Conservation (phyloP, 2,329 filamentous ascomycete species). For the Penicillium sp. region DNA sequence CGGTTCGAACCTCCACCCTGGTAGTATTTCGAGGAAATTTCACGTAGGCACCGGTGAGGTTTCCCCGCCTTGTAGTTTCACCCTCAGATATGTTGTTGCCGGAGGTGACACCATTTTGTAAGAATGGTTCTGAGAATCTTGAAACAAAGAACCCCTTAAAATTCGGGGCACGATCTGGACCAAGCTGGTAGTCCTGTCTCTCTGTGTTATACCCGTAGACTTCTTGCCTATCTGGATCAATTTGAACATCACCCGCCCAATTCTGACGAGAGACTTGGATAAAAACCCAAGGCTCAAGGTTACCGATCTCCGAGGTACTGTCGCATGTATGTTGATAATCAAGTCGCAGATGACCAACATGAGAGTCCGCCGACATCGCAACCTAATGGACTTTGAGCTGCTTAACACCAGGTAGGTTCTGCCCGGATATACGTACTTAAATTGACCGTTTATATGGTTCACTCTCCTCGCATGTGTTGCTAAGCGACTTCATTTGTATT, state of each 20-base stretch:
- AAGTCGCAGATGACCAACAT: slow-evolving; percentile 45
- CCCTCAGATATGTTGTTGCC: slow-evolving; percentile 28
- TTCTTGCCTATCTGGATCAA: slow-evolving; percentile 39
- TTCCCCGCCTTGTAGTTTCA: slow-evolving; percentile 28
- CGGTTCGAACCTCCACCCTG: slow-evolving; percentile 47
- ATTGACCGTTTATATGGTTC: slow-evolving; percentile 7
- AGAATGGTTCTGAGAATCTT: slow-evolving; percentile 46
- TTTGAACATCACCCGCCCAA: slow-evolving; percentile 46
- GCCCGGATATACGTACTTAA: slow-evolving; percentile 1
- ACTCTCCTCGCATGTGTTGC: not conserved
- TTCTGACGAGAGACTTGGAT: slow-evolving; percentile 48
- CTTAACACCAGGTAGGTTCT: not conserved
- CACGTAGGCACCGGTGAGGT: slow-evolving; percentile 44
- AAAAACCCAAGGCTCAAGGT: slow-evolving; percentile 38
- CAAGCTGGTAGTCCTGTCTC: slow-evolving; percentile 48
- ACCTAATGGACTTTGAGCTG: slow-evolving; percentile 11
- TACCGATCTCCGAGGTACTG: not conserved
- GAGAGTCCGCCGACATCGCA: slow-evolving; percentile 45
- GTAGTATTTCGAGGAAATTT: slow-evolving; percentile 32
- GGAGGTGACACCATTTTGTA: slow-evolving; percentile 36
- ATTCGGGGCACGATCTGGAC: slow-evolving; percentile 41
- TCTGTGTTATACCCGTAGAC: slow-evolving; percentile 48
- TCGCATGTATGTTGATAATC: slow-evolving; percentile 31
- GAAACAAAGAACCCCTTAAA: slow-evolving; percentile 51
- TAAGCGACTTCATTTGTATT: not conserved